phyloP scores from a whole-genome alignment of 1,284 basidiomycete genomes.

The Tylopilus sp. region DNA sequence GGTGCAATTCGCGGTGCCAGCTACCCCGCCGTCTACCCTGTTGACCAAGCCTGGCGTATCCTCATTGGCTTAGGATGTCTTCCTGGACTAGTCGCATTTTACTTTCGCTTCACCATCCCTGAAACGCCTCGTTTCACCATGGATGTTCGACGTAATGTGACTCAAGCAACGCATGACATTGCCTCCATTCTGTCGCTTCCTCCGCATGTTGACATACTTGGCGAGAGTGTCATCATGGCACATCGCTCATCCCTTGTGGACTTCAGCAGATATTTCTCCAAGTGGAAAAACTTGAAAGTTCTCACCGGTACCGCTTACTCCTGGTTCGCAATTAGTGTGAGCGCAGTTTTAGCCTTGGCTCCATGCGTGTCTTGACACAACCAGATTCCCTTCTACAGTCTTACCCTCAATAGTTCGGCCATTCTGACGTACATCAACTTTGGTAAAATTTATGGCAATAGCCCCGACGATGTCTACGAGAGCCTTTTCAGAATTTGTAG shows the following conservation, averaged over 20 bases:
- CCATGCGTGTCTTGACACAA: slow-evolving; percentile 14
- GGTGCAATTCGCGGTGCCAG: slow-evolving; percentile 28
- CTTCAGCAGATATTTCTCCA: slow-evolving; percentile 45
- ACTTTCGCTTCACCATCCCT: slow-evolving; percentile 53
- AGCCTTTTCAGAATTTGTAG: slow-evolving; percentile 33
- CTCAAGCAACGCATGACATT: slow-evolving; percentile 53
- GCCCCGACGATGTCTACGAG: slow-evolving; percentile 27
- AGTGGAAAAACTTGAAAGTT: slow-evolving; percentile 44
- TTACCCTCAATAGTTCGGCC: slow-evolving; percentile 57
- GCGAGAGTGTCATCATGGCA: slow-evolving; percentile 37
- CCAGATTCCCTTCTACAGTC: slow-evolving; percentile 59
- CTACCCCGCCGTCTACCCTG: slow-evolving; percentile 28
- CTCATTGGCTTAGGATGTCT: slow-evolving; percentile 35
- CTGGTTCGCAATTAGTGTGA: background rate
- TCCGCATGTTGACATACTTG: slow-evolving; percentile 34
- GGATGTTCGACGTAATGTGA: slow-evolving; percentile 65
- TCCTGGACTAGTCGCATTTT: slow-evolving; percentile 45
- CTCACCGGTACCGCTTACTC: slow-evolving; percentile 46
- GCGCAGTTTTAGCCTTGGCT: background rate
- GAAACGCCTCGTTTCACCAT: slow-evolving; percentile 68
- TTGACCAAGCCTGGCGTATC: slow-evolving; percentile 46
- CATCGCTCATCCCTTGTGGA: slow-evolving; percentile 48
- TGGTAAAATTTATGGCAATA: slow-evolving; percentile 21
- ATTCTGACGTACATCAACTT: slow-evolving; percentile 35
- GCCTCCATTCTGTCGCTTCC: slow-evolving; percentile 42